Evolutionary conservation across 2,329 filamentous ascomycete genomes (phyloP).

Genomic region (Magnaporthiopsis poae): DNA sequence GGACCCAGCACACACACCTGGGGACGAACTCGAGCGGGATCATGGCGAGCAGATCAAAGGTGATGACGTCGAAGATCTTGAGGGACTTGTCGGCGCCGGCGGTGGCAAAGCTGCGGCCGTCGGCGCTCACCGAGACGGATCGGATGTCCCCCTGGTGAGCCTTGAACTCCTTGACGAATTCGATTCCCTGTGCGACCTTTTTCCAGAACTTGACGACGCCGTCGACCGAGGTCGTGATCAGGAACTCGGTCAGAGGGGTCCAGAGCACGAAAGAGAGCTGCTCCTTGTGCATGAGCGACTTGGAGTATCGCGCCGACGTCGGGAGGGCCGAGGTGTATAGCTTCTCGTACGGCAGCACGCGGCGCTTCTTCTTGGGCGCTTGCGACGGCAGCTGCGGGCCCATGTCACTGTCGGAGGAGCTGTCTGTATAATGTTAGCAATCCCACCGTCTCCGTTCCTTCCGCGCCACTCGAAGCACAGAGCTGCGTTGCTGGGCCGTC

Average conservation of each 20-base stretch:
- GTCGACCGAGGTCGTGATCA: constrained; percentile 87
- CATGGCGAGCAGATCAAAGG: constrained; percentile 79
- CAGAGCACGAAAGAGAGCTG: constrained; percentile 80
- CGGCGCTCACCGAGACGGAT: constrained; percentile 73
- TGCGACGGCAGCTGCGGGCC: constrained; percentile 84
- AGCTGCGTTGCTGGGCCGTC: constrained; percentile 1
- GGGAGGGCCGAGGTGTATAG: constrained; percentile 87
- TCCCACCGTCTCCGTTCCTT: background rate
- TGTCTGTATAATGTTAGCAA: constrained; percentile 30
- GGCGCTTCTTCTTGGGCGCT: constrained; percentile 79
- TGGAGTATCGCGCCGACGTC: constrained; percentile 71
- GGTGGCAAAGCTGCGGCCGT: constrained; percentile 88
- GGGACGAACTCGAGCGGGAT: constrained; percentile 67
- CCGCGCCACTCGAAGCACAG: background rate
- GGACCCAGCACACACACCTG: constrained; percentile 82
- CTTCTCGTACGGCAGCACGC: constrained; percentile 86
- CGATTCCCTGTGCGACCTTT: constrained; percentile 78
- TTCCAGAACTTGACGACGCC: constrained; percentile 99
- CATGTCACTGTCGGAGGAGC: constrained; percentile 83
- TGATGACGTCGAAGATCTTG: constrained; percentile 74
- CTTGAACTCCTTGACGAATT: constrained; percentile 96
- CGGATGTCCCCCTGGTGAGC: constrained; percentile 79
- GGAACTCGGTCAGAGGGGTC: constrained; percentile 84
- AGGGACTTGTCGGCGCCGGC: constrained; percentile 68
- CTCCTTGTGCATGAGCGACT: constrained; percentile 97